Evolutionary conservation across 768 basidiomycete genomes (phyloP).

Genomic region (Podaxis carcinomalis): DNA sequence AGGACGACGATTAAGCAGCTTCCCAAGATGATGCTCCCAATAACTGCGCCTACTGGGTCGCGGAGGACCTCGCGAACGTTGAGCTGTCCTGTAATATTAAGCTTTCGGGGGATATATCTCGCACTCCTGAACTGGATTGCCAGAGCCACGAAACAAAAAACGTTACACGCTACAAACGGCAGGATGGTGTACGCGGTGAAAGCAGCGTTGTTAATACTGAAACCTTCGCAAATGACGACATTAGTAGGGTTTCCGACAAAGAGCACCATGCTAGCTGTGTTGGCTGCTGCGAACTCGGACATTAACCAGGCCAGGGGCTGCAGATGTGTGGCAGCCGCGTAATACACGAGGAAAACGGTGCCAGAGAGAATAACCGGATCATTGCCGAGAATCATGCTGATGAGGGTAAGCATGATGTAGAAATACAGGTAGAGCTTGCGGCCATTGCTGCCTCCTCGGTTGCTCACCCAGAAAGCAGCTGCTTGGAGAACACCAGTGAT

Average conservation of each 20-base stretch:
- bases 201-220: conserved; percentile 68
- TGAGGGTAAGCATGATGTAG: conserved; percentile 74
- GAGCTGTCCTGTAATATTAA: conserved; percentile 32
- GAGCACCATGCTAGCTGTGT: conserved; percentile 68
- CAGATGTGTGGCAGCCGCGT: conserved; percentile 63
- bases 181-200: conserved; percentile 83
- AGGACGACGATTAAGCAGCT: conserved; percentile 71
- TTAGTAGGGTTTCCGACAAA: conserved; percentile 95
- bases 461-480: conserved; percentile 86
- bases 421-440: conserved; percentile 73
- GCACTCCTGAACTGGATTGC: conserved; percentile 52
- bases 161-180: conserved; percentile 66
- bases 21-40: conserved; percentile 66
- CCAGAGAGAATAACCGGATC: conserved; percentile 93
- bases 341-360: conserved; percentile 87
- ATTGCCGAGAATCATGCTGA: conserved; percentile 84
- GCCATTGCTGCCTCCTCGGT: conserved; percentile 72
- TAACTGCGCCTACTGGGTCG: conserved; percentile 70
- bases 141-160: conserved; percentile 60
- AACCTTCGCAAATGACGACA: conserved; percentile 86
- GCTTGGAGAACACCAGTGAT: conserved; percentile 83
- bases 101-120: conserved; percentile 48
- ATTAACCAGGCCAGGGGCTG: conserved; percentile 66
- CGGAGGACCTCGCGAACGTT: conserved; percentile 59
- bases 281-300: conserved; percentile 74